Evolutionary conservation across 805 yeast species (phyloP).

Genomic region (Candida insectorum): DNA sequence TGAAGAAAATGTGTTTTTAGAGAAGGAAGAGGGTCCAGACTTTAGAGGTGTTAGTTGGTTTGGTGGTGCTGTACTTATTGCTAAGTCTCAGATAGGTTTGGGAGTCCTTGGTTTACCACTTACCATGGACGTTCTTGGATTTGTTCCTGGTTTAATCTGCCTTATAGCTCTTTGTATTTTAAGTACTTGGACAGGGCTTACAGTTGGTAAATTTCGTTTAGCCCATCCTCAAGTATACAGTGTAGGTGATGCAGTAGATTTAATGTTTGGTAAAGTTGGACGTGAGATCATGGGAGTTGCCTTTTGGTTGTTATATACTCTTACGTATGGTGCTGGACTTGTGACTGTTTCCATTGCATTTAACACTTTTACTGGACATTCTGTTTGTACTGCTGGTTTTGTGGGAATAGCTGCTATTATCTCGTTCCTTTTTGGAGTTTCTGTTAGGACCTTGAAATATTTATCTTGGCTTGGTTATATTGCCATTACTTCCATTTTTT

Average conservation of each 20-base stretch:
- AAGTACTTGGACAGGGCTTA: conserved; percentile 10
- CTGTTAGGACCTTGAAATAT: conserved; percentile 9
- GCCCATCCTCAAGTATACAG: conserved; percentile 10
- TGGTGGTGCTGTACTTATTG: conserved; percentile 11
- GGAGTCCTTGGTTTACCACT: conserved; percentile 10
- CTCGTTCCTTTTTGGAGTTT: conserved; percentile 6
- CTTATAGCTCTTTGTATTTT: conserved; percentile 7
- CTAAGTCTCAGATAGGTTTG: conserved; percentile 11
- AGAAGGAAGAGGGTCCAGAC: conserved; percentile 7
- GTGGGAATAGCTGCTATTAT: conserved; percentile 9
- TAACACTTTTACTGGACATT: conserved; percentile 9
- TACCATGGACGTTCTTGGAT: conserved; percentile 9
- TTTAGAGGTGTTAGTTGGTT: conserved; percentile 9
- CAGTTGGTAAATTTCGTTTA: conserved; percentile 8
- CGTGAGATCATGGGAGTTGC: conserved; percentile 9
- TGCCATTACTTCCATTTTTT: conserved; percentile 5
- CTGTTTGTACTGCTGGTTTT: conserved; percentile 9
- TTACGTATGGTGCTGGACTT: conserved; percentile 7
- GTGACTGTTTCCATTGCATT: conserved; percentile 9
- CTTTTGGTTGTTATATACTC: conserved; percentile 9
- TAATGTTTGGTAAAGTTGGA: conserved; percentile 9
- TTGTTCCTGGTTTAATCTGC: conserved; percentile 9
- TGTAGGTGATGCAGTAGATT: conserved; percentile 10
- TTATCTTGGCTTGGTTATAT: conserved; percentile 10
- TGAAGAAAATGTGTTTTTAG: conserved; percentile 8